Base-by-base conservation (phyloP, 2,329 filamentous ascomycete genomes). In the Tolypocladium ophioglossoides region DNA sequence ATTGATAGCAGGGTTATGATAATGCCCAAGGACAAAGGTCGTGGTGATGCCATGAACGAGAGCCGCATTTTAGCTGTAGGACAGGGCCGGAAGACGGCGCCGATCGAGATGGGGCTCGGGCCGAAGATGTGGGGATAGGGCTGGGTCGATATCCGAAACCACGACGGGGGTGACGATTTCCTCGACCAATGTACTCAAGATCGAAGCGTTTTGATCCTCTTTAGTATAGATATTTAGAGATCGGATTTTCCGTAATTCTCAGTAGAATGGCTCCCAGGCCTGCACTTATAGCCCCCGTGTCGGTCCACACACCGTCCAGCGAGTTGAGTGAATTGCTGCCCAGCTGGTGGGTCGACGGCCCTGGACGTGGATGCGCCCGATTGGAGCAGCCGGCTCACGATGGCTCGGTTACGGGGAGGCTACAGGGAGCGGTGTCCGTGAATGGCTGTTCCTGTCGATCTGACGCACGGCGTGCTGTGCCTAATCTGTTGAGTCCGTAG, bases 361-460 rank as follows among this genome's bases (percentile, higher is more conserved):
- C 56, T 27, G 58, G 63, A 66, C 64, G 65, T 66, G 62, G 61
- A 61, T 61, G 51, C 48, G 57, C 60, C 56, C 57, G 38, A 68
- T 68, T 67, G 57, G 57, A 47, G 18, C 18, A 30, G 3, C 16
- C 27, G n/a, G 16, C 9, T 32, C 24, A 32, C 27, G 9, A 11
- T 6, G 27, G 44, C 44, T 32, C 44, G 7, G 11, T 4, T 7
- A n/a, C 18, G 6, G 18, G 27, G 44, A 47, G 4, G 41, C 22
- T 4, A 30, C 0, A 7, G 14, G 27, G 44, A 32, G 44, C 27
- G 27, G 44, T n/a, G 44, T 14, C 27, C 9, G 18, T 6, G 44
- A 47, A 16, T 18, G 44, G 44, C 4, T 20, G 44, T 47, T 3
- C 24, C 14, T 46, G 41, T 16, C 41, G 18, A 32, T 47, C 10